Percentiles rank a stretch among this genome's conserved stretches.
Conservation (phyloP, 306 rosid species). For the Quillaja saponaria region DNA sequence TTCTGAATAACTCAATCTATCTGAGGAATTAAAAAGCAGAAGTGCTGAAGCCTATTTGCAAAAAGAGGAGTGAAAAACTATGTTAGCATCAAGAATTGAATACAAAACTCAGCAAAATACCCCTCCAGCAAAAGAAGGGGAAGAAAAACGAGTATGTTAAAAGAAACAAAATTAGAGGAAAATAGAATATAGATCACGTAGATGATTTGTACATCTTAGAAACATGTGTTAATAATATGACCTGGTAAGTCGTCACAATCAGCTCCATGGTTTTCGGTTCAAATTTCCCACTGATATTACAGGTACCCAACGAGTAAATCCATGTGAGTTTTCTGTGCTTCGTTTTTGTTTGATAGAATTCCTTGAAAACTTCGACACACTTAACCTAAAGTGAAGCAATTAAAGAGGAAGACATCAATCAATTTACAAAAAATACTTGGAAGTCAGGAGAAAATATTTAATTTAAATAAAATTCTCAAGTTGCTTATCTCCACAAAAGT, state of each 20-base stretch:
- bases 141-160: too few species aligned
- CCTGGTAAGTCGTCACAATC: constrained; percentile 83
- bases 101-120: too few species aligned
- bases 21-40: constrained; percentile 74
- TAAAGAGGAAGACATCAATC: too few species aligned
- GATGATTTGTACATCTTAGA: too few species aligned
- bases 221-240: too few species aligned
- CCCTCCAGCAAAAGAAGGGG: too few species aligned
- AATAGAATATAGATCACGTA: too few species aligned
- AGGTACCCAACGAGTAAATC: constrained; percentile 87
- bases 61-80: too few species aligned
- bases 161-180: constrained; percentile 11
- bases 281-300: constrained; percentile 70
- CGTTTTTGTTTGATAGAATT: constrained; percentile 60
- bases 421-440: background rate
- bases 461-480: too few species aligned
- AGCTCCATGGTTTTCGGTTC: constrained; percentile 69
- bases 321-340: constrained; percentile 81
- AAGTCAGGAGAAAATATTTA: background rate
- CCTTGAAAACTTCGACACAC: constrained; percentile 85
- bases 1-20: constrained; percentile 73
- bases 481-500: too few species aligned
- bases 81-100: too few species aligned
- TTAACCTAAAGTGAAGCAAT: constrained; percentile 53
- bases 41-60: constrained; percentile 85